Base-by-base conservation (phyloP, 768 basidiomycete genomes). In the Cubamyces lactineus region DNA sequence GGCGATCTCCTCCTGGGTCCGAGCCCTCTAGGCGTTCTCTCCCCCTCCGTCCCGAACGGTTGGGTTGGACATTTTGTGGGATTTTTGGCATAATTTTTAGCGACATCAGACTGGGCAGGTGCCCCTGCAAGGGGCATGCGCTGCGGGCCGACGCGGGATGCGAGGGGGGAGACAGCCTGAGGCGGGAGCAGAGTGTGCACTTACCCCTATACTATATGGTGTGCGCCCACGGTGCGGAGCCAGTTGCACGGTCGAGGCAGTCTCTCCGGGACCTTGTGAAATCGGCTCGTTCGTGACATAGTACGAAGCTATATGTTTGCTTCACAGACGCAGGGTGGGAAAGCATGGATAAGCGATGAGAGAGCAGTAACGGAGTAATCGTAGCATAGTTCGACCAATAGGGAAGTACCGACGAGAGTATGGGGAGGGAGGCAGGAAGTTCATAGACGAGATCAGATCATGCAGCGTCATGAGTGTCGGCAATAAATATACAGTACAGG, bases 61-160 rank as follows among this genome's bases (percentile, higher is more conserved):
- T 48, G 62, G 48, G 62, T 60, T 52, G 17, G 68, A 67, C 68
- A 66, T 66, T 69, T 66, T 63, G 68, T 69, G 68, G 68, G 68
- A 69, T 63, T 67, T 57, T 67, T 62, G 61, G 59, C 61, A 64
- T 58, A 67, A 53, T 63, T 63, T 39, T 59, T 53, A 58, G 52
- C 62, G 57, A 42, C 57, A 45, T 41, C 52, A 42, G 45, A 7
- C 47, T 40, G 48, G 28, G 53, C 58, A 58, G 53, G 53, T 39
- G 43, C 58, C 17, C 34, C n/a, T 40, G 49, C 49, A 58, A 51
- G 50, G 54, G 53, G 56, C 57, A 56, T 63, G 63, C 56, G 52
- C 51, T 39, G 59, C 34, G 50, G 62, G 13, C 53, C 62, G 57
- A 28, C 50, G 21, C 46, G 45, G 62, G 19, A 16, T 50, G 47